Evolutionary conservation across 768 basidiomycete genomes (phyloP).

Genomic region (Lactifluus hygrophoroides): DNA sequence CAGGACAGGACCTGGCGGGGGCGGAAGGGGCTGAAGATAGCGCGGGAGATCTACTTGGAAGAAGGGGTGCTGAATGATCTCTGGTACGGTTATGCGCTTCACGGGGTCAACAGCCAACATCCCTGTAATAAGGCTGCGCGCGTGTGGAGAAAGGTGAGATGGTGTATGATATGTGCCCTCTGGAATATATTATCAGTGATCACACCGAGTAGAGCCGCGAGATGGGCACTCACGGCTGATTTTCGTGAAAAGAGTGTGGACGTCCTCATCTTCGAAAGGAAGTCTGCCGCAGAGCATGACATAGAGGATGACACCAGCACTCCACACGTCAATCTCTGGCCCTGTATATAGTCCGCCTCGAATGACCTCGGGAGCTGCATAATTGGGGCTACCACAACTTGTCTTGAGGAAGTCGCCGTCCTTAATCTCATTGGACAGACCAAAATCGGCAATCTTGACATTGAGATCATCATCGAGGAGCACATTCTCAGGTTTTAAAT

Average conservation of each 20-base stretch:
- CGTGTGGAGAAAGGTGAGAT: constrained; percentile 67
- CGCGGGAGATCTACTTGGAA: constrained; percentile 78
- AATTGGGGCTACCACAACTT: constrained; percentile 96
- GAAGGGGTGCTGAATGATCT: constrained; percentile 87
- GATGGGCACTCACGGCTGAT: constrained; percentile 61
- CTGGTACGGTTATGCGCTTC: constrained; percentile 87
- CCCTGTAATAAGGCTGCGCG: constrained; percentile 65
- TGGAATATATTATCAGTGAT: constrained; percentile 26
- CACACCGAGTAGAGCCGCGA: background rate
- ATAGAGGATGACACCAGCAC: constrained; percentile 96
- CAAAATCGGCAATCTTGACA: constrained; percentile 99
- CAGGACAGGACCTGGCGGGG: constrained; percentile 66
- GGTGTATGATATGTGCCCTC: constrained; percentile 87
- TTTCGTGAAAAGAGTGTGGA: constrained; percentile 86
- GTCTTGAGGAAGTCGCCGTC: constrained; percentile 97
- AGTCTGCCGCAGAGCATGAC: constrained; percentile 94
- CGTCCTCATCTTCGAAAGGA: constrained; percentile 97
- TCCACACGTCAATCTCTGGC: constrained; percentile 99
- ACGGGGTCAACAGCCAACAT: constrained; percentile 96
- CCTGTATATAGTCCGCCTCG: constrained; percentile 92
- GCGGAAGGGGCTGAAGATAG: constrained; percentile 80
- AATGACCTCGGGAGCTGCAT: constrained; percentile 97
- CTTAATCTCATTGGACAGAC: constrained; percentile 89
- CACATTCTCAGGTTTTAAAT: constrained; percentile 96
- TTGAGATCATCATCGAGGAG: constrained; percentile 77